phyloP scores from a whole-genome alignment of 495 filamentous ascomycete genomes.

The Annulohypoxylon stygium region DNA sequence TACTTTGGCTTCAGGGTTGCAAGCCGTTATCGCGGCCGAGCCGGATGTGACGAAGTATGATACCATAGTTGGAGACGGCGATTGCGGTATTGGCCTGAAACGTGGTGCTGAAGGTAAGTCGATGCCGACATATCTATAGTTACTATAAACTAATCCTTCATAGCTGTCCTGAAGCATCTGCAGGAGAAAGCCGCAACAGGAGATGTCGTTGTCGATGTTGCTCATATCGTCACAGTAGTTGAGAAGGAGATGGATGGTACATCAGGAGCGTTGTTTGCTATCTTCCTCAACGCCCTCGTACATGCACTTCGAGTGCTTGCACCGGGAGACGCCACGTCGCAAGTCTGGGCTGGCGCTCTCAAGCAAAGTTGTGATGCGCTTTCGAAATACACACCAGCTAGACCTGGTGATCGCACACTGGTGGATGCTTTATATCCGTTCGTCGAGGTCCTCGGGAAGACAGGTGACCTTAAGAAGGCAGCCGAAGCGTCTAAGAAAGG shows the following conservation, averaged over 20 bases:
- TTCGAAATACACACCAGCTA: constrained; percentile 88
- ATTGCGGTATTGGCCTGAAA: constrained; percentile 92
- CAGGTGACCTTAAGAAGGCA: constrained; percentile 74
- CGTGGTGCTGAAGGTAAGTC: constrained; percentile 84
- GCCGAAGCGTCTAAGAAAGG: constrained; percentile 80
- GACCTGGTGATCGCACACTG: constrained; percentile 88
- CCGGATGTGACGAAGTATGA: constrained; percentile 89
- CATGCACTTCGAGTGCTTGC: constrained; percentile 74
- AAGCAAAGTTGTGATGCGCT: constrained; percentile 77
- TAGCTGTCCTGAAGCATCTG: constrained; percentile 78
- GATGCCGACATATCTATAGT: neutral
- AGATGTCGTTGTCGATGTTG: constrained; percentile 79
- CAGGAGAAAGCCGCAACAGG: constrained; percentile 67
- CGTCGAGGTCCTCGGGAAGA: constrained; percentile 73
- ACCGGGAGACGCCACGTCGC: constrained; percentile 59
- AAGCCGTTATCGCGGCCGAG: constrained; percentile 80
- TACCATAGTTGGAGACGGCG: constrained; percentile 93
- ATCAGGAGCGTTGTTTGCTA: constrained; percentile 93
- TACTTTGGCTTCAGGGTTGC: constrained; percentile 74
- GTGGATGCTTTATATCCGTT: constrained; percentile 93
- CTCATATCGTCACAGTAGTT: constrained; percentile 83
- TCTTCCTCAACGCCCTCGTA: constrained; percentile 92
- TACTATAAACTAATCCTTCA: constrained; percentile 8
- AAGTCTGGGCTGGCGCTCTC: constrained; percentile 82
- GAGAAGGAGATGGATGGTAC: constrained; percentile 96